Base-by-base conservation (phyloP, 331 rosid species). In the Spiraea crenata region DNA sequence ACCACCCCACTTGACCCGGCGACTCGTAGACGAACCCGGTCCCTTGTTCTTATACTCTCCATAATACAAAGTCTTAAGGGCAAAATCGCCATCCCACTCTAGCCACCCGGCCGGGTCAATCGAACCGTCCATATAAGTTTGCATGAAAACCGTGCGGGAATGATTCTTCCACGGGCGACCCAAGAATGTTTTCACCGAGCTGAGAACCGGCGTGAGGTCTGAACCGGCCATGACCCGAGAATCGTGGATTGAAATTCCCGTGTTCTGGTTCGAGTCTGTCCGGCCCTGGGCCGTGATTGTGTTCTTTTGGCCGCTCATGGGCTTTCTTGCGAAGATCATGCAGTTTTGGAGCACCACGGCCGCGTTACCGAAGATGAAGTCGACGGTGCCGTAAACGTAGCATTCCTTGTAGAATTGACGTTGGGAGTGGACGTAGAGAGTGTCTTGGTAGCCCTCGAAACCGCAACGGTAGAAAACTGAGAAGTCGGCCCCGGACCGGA, bases 371-470 rank as follows among this genome's bases (percentile, higher is more conserved):
- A 88, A 88, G 65, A 88, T 85, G 82, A 88, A 88, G 63, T 88
- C 93, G 0, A 88, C 84, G 0, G 93, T 85, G 58, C 90, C 90
- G 64, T 79, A 85, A 17, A 88, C 77, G 86, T 81, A 74, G 74
- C 93, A 88, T 37, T 88, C 90, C 63, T 71, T 81, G 78, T 81
- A 88, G 76, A 88, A 88, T 39, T 88, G 93, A 3, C 93, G 70
- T 15, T 82, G 88, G 3, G 93, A 88, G 38, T 88, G 93, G 51
- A 42, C 83, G 63, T 88, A 88, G 74, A 88, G 85, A 38, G 93
- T 88, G 81, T 88, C 93, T 79, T 88, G 93, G 69, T 88, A 81
- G 12, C 93, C 93, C 59, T 88, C 93, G 61, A 88, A 88, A 7
- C 85, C 71, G 48, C 93, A 85, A 0, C 75, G 81, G 65, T 74